Conservation (phyloP, 2,329 filamentous ascomycete genomes). For the Alternaria rosae region DNA sequence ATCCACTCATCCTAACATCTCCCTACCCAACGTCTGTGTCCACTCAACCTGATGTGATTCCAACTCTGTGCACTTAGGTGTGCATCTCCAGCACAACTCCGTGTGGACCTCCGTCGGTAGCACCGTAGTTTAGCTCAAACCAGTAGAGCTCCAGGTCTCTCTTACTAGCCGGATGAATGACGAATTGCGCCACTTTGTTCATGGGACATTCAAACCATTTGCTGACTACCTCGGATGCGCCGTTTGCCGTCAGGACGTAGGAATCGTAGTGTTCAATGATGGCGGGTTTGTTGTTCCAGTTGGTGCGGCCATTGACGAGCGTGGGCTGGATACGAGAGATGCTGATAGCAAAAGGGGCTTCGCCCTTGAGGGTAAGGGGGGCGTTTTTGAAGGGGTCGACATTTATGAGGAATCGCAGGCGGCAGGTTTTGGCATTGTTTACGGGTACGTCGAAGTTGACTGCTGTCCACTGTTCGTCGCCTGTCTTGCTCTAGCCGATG, state of each 20-base stretch:
- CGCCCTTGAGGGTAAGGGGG: conserved; percentile 29
- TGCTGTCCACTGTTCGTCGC: conserved; percentile 27
- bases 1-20: background rate
- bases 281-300: conserved; percentile 36
- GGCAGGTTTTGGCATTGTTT: conserved; percentile 33
- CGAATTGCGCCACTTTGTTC: conserved; percentile 35
- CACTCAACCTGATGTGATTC: too few relatives aligned
- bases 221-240: conserved; percentile 11
- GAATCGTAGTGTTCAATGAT: conserved; percentile 13
- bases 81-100: conserved; percentile 44
- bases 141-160: conserved; percentile 33
- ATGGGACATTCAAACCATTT: conserved; percentile 31
- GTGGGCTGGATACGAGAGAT: conserved; percentile 27
- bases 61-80: background rate
- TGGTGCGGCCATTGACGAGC: conserved; percentile 39
- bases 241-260: background rate
- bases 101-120: conserved; percentile 30
- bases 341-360: conserved; percentile 33
- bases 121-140: conserved; percentile 41
- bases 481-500: conserved; percentile 15
- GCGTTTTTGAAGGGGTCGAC: conserved; percentile 23
- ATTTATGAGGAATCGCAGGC: conserved; percentile 37
- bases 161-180: conserved; percentile 30
- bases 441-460: conserved; percentile 43
- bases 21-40: background rate